phyloP scores from a whole-genome alignment of 2,329 filamentous ascomycete species.

The Trichoderma polysporum region DNA sequence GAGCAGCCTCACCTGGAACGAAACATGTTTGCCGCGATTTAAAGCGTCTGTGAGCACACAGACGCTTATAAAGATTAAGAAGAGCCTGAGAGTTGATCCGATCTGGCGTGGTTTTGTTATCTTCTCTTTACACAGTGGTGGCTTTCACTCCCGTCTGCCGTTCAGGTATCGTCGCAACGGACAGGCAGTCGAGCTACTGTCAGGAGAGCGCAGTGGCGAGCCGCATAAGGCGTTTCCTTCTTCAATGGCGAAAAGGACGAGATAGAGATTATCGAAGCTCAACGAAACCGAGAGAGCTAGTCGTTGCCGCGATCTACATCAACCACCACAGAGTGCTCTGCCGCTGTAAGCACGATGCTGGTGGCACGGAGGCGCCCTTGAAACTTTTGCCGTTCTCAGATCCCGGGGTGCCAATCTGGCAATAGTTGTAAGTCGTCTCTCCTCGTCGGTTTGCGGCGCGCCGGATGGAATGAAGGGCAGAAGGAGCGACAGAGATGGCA shows the following conservation, averaged over 20 bases:
- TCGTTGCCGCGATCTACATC: not conserved
- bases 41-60: not conserved
- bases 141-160: not conserved
- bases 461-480: not conserved
- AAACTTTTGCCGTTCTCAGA: not conserved
- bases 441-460: conserved; percentile 6
- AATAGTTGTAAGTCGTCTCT: not conserved
- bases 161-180: not conserved
- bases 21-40: conserved; percentile 19
- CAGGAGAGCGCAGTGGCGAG: not conserved
- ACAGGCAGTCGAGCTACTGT: not conserved
- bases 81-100: not conserved
- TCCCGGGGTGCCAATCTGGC: not conserved
- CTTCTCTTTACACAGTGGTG: not conserved
- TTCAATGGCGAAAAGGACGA: not conserved
- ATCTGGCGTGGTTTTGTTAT: not conserved
- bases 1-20: conserved; percentile 15
- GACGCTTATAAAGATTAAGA: not conserved
- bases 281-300: not conserved
- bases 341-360: conserved; percentile 10
- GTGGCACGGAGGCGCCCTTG: conserved; percentile 3
- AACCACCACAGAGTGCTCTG: not conserved
- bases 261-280: not conserved
- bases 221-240: not conserved
- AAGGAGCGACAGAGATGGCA: not conserved